Percentiles rank a stretch among this genome's conserved stretches.
These are phyloP conservation scores for Scenedesmus sp. DNA, from an alignment of 163 green algal genomes.

Conservation along the genomic window DNA sequence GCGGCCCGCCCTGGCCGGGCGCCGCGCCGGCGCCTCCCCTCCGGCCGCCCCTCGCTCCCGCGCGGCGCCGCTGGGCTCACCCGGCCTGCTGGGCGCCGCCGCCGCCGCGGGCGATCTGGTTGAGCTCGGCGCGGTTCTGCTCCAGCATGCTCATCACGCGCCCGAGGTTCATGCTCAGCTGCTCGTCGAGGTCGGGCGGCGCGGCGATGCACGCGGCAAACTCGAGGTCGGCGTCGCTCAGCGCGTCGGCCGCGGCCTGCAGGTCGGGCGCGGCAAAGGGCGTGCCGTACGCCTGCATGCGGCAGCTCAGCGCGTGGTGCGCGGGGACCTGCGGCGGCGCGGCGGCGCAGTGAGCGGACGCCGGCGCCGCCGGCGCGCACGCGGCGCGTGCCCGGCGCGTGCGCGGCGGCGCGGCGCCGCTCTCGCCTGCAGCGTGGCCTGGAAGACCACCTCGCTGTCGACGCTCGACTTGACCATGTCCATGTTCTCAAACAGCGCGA, in stretches of 20 bases:
- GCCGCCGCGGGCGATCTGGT: too few species aligned
- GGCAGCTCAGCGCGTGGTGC: conserved; percentile 31
- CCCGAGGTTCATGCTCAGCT: conserved; percentile 35
- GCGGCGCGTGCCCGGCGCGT: too few species aligned
- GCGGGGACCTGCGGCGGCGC: conserved; percentile 22
- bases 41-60: too few species aligned
- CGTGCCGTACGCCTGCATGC: conserved; percentile 38
- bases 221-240: conserved; percentile 24
- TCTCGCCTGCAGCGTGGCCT: conserved; percentile 35
- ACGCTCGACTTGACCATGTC: conserved; percentile 30
- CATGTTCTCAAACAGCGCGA: conserved; percentile 13
- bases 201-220: conserved; percentile 36
- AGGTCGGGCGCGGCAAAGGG: conserved; percentile 39
- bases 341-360: neutral
- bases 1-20: too few species aligned
- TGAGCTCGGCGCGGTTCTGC: conserved; percentile 36
- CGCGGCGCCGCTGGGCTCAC: too few species aligned
- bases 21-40: too few species aligned
- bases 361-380: too few species aligned
- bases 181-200: conserved; percentile 38
- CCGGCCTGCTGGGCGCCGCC: too few species aligned
- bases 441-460: conserved; percentile 34
- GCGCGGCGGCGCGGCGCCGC: too few species aligned
- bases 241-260: conserved; percentile 7
- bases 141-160: conserved; percentile 28